Conservation (phyloP, 208 protist species). For the Wallacemonas sp. region DNA sequence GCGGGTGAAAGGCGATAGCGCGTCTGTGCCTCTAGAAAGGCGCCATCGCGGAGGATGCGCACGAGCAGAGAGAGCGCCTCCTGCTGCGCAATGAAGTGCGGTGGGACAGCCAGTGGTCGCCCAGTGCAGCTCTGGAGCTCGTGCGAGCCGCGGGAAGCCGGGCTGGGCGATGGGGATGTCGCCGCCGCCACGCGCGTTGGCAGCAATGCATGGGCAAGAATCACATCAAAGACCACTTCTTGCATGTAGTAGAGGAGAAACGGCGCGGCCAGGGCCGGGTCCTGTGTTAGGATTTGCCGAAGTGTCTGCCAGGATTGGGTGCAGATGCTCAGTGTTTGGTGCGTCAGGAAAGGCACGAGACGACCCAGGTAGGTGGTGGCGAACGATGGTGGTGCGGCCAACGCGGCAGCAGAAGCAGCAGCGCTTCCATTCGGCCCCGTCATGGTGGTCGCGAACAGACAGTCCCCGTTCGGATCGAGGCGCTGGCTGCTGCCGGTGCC, state of each 20-base stretch:
- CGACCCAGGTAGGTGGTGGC: constrained; percentile 1
- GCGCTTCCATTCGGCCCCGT: neutral
- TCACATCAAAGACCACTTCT: constrained; percentile 2
- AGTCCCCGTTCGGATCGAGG: neutral
- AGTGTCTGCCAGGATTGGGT: constrained; percentile 53
- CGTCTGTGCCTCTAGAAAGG: constrained; percentile 27
- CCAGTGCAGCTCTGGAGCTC: neutral
- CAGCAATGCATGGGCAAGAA: constrained; percentile 3
- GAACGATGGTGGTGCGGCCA: neutral
- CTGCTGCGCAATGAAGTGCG: constrained; percentile 37
- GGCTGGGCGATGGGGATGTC: neutral
- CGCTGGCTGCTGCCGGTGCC: neutral
- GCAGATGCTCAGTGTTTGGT: constrained; percentile 39
- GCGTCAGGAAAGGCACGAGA: constrained; percentile 26
- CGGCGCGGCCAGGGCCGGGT: constrained; percentile 31
- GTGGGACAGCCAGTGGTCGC: neutral
- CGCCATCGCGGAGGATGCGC: constrained; percentile 29
- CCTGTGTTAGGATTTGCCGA: constrained; percentile 26
- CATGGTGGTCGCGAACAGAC: neutral
- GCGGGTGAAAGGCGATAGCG: constrained; percentile 57
- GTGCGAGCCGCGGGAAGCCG: neutral
- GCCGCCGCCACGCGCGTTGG: neutral
- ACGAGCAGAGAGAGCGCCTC: constrained; percentile 33
- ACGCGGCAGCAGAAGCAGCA: neutral
- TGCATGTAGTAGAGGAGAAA: constrained; percentile 37